Base-by-base conservation (phyloP, 345 rosid genomes). In the Salix suchowensis region DNA sequence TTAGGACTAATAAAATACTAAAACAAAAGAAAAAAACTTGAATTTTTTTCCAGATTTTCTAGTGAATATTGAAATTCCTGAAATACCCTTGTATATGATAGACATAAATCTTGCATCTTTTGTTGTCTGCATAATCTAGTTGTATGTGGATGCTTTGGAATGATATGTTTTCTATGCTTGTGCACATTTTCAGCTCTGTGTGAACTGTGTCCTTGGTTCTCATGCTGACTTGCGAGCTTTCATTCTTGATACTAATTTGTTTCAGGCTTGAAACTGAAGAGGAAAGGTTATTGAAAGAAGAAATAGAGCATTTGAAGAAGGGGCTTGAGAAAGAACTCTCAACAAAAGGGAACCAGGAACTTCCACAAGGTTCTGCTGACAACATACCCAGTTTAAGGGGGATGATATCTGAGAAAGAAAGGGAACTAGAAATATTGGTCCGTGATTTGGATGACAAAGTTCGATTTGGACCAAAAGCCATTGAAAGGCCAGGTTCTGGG, bases 241-340 rank as follows among this genome's bases (percentile, higher is more conserved):
- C n/a, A 7, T 8, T 66, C 11, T 21, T 26, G 40, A 14, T 73
- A 66, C 74, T 71, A 26, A 78, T 26, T 62, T 79, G 55, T 77
- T 87, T 82, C 90, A 96, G 99, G 92, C 92, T 90, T 70, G 91
- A 90, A 85, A 88, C 98, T 9, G 97, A 86, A 79, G 94, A 86
- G 82, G 99, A 94, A 85, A 92, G 81, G 77, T 44, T 65, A 46
- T 73, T 92, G 88, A 89, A 87, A 80, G 93, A 91, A 76, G 90
- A 94, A 80, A 85, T 96, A 10, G 88, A 87, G 71, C 79, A 74
- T 32, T 76, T 94, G 72, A 85, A 85, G 85, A 80, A 83, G 77
- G 80, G 90, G 77, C 83, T 79, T 48, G 86, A 87, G 67, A 82
- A 83, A 75, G 89, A 85, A 82, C 37, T 74, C 69, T 50, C 82